A percentile compares a stretch with the other conserved stretches of the same genome.
phyloP scores from a whole-genome alignment of 78 protist species.

The Protostelium mycophagum region DNA sequence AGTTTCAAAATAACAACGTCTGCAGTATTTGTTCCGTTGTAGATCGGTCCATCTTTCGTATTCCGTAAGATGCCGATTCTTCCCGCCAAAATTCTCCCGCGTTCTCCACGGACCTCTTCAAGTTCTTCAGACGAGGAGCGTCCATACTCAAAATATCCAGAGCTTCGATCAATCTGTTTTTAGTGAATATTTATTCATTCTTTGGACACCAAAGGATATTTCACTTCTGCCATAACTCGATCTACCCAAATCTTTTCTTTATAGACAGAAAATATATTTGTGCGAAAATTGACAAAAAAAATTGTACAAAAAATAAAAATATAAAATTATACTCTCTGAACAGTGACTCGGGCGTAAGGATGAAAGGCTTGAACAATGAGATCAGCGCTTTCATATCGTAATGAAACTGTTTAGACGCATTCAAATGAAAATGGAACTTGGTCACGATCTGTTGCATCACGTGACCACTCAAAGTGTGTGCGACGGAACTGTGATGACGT shows the following conservation, averaged over 20 bases:
- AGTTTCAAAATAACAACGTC: not conserved
- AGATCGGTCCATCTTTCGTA: not conserved
- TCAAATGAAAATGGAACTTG: not conserved
- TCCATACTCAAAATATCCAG: not conserved
- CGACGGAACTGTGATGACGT: not conserved
- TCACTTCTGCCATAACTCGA: no score
- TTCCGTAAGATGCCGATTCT: not conserved
- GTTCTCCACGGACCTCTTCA: not conserved
- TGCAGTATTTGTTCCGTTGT: not conserved
- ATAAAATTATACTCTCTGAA: not conserved
- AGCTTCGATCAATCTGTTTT: not conserved
- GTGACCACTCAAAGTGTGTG: not conserved
- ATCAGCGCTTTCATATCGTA: not conserved
- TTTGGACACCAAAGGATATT: no score
- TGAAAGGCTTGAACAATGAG: not conserved
- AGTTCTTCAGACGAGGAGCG: not conserved
- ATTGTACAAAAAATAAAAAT: not conserved
- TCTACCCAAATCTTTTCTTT: no score
- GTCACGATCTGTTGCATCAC: not conserved
- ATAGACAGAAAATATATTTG: no score
- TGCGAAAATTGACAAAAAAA: no score
- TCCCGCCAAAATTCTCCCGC: not conserved
- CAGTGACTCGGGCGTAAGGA: not conserved
- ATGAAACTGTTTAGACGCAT: not conserved
- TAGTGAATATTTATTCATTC: no score